Base-by-base conservation (phyloP, 2,329 filamentous ascomycete genomes). In the Colletotrichum lini region DNA sequence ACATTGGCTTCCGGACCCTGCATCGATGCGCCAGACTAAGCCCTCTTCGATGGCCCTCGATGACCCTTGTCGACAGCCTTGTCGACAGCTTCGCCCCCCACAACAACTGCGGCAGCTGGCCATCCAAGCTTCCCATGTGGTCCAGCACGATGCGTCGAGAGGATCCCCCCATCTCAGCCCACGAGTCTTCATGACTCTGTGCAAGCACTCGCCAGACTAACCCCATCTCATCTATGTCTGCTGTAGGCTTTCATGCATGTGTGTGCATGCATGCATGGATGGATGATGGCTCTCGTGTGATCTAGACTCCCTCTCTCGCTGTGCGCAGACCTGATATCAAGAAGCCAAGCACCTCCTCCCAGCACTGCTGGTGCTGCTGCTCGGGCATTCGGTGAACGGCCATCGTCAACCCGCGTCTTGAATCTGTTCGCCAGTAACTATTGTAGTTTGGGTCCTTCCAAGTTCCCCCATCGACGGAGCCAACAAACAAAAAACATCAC, bases 41-140 rank as follows among this genome's bases (percentile, higher is more conserved):
- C 26, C 3, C 26, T 26, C 26, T 26, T 26, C 26, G 26, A 26
- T 26, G 26, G 26, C 26, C 35, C 18, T n/a, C 9, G 35, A 49
- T 30, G 16, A n/a, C n/a, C n/a, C n/a, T n/a, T n/a, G n/a, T n/a
- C n/a, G n/a, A n/a, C n/a, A n/a, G n/a, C n/a, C n/a, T n/a, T n/a
- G n/a, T n/a, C n/a, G n/a, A 15, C 35, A 47, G 54, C 56, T 42
- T 30, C 67, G 42, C 67, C 62, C 50, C 40, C 57, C 35, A 42
- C 50, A 38, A 26, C 26, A 26, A 26, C 26, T 26, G 57, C 44
- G 21, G 42, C 68, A 61, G 52, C 26, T 52, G 54, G 52, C 68
- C 68, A 71, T 21, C 38, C 35, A 67, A 58, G 64, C 50, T 67
- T 21, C 52, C 69, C 73, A 66, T 73, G 72, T 71, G 72, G 68